These are phyloP conservation scores for Cercospora janseana DNA, from an alignment of 2,329 filamentous ascomycete species.

Conservation along the genomic window DNA sequence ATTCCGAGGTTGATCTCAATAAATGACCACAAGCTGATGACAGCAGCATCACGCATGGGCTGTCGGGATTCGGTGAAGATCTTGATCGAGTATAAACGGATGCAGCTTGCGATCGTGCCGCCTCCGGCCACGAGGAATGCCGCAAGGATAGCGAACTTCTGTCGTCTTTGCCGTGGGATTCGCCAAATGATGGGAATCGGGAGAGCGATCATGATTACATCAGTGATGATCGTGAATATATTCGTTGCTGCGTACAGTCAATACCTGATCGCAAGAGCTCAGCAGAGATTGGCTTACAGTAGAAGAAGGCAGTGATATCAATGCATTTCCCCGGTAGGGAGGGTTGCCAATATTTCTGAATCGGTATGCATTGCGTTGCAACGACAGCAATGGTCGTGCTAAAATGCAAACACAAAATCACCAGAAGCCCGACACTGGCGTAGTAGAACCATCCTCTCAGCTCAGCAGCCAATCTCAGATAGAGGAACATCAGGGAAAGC, in stretches of 20 bases:
- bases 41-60: constrained; percentile 32
- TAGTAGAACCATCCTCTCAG: constrained; percentile 25
- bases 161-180: constrained; percentile 35
- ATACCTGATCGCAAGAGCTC: not conserved
- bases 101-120: constrained; percentile 34
- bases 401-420: constrained; percentile 38
- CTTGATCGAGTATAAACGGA: constrained; percentile 35
- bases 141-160: constrained; percentile 38
- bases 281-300: constrained; percentile 21
- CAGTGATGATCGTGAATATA: constrained; percentile 41
- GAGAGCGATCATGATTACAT: constrained; percentile 41
- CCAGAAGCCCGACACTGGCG: constrained; percentile 36
- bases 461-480: constrained; percentile 39
- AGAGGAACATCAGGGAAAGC: constrained; percentile 43
- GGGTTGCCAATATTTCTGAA: constrained; percentile 37
- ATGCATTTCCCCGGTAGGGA: constrained; percentile 36
- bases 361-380: constrained; percentile 40
- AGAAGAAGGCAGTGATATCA: constrained; percentile 38
- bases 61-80: constrained; percentile 32
- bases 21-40: constrained; percentile 36
- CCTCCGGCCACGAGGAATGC: constrained; percentile 29
- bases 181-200: constrained; percentile 42
- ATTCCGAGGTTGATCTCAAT: constrained; percentile 37
- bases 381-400: constrained; percentile 38
- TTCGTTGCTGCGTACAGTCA: constrained; percentile 26